These are phyloP conservation scores for Asterionellopsis glacialis DNA, from an alignment of 108 stramenopile genomes.

Conservation along the genomic window DNA sequence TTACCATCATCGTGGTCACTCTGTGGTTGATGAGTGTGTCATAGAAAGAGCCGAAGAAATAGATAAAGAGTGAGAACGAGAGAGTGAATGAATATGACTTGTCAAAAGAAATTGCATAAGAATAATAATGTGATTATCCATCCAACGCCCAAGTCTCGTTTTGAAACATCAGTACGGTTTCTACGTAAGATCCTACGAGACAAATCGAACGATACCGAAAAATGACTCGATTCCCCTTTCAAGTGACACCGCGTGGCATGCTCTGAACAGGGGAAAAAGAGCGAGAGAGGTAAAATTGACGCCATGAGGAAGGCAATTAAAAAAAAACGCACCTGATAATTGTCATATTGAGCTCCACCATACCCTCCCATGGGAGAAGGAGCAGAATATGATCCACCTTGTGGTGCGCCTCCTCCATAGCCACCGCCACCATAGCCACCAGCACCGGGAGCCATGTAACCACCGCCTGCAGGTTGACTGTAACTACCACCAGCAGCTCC, in stretches of 20 bases:
- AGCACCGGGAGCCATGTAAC: constrained; percentile 45
- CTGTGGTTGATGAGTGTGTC: constrained; percentile 4
- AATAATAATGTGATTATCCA: neutral
- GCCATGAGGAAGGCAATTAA: neutral
- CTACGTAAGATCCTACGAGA: too few relatives aligned
- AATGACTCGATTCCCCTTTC: too few relatives aligned
- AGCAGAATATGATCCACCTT: neutral
- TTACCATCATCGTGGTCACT: constrained; percentile 26
- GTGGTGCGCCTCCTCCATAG: constrained; percentile 13
- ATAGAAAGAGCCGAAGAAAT: neutral
- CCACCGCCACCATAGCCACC: constrained; percentile 39
- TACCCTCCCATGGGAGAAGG: too few relatives aligned
- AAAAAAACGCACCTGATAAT: neutral
- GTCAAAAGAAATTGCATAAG: neutral
- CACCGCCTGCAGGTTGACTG: constrained; percentile 24
- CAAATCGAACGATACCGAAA: too few relatives aligned
- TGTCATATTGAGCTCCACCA: neutral
- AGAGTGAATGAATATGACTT: neutral
- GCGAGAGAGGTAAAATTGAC: neutral
- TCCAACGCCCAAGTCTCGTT: too few relatives aligned
- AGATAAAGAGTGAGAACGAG: neutral
- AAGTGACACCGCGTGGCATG: neutral
- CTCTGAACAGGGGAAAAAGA: neutral
- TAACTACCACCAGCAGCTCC: constrained; percentile 27
- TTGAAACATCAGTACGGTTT: too few relatives aligned